Percentiles rank a stretch among this genome's conserved stretches.
These are phyloP conservation scores for Dryas alaskensis DNA, from an alignment of 306 rosid species.

Conservation along the genomic window DNA sequence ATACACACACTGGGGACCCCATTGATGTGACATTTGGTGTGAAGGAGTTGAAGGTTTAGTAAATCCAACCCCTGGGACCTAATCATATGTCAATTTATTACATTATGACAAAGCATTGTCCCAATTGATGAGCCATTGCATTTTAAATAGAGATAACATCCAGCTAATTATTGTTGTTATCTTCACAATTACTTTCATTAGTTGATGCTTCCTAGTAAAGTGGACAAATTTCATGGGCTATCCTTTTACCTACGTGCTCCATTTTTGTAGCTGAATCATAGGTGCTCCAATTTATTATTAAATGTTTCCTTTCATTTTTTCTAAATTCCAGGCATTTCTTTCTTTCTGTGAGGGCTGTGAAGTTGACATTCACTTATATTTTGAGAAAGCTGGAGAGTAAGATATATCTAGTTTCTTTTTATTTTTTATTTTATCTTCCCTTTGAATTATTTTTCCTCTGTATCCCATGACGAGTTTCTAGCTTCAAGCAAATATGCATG, in stretches of 20 bases:
- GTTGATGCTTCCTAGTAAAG: not conserved
- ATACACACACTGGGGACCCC: slow-evolving; percentile 78
- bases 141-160: slow-evolving; percentile 8
- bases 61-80: slow-evolving; percentile 20
- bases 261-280: not conserved
- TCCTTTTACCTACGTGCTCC: not conserved
- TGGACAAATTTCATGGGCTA: not conserved
- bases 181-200: slow-evolving; percentile 4
- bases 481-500: not conserved
- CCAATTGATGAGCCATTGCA: not conserved
- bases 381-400: slow-evolving; percentile 96
- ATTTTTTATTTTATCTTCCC: not conserved
- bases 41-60: slow-evolving; percentile 83
- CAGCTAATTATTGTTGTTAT: slow-evolving; percentile 16
- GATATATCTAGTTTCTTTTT: slow-evolving; percentile 22
- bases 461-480: not conserved
- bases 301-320: slow-evolving; percentile 9
- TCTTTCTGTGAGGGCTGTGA: slow-evolving; percentile 93
- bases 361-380: slow-evolving; percentile 77
- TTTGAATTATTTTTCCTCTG: slow-evolving; percentile 9
- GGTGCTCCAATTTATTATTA: slow-evolving; percentile 1
- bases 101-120: not conserved
- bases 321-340: slow-evolving; percentile 77
- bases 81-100: slow-evolving; percentile 1
- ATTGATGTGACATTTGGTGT: slow-evolving; percentile 89